Conservation (phyloP, 2,329 filamentous ascomycete genomes). For the Colletotrichum aenigma region DNA sequence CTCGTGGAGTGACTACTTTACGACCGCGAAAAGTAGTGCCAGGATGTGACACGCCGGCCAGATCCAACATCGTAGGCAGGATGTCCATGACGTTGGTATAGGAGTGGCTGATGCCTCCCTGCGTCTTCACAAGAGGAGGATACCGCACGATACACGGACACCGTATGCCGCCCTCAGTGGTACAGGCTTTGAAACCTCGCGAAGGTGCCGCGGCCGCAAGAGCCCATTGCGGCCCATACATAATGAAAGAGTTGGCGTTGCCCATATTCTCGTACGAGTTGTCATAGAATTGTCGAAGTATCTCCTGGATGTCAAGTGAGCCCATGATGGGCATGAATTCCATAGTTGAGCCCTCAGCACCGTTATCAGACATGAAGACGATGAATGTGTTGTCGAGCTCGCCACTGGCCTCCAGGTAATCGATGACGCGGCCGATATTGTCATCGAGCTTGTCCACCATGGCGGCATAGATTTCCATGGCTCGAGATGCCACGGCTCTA, state of each 20-base stretch:
- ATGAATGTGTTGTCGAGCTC: slow-evolving; percentile 59
- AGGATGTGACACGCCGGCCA: slow-evolving; percentile 46
- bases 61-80: slow-evolving; percentile 47
- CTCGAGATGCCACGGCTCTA: slow-evolving; percentile 25
- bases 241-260: background rate
- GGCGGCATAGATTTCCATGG: slow-evolving; percentile 55
- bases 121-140: background rate
- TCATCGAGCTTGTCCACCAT: slow-evolving; percentile 62
- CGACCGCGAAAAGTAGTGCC: background rate
- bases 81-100: slow-evolving; percentile 51
- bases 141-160: background rate
- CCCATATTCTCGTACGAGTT: background rate
- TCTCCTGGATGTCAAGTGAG: slow-evolving; percentile 55
- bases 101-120: background rate
- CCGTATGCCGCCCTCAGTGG: background rate
- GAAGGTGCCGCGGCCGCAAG: background rate
- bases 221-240: background rate
- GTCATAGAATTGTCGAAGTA: slow-evolving; percentile 42
- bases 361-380: slow-evolving; percentile 59
- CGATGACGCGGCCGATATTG: slow-evolving; percentile 56
- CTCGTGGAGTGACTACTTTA: background rate
- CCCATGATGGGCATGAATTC: background rate
- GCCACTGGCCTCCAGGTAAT: slow-evolving; percentile 50
- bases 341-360: slow-evolving; percentile 28
- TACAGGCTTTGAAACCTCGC: background rate